Base-by-base conservation (phyloP, 148 eudicot species). In the Fagopyrum homotropicum region DNA sequence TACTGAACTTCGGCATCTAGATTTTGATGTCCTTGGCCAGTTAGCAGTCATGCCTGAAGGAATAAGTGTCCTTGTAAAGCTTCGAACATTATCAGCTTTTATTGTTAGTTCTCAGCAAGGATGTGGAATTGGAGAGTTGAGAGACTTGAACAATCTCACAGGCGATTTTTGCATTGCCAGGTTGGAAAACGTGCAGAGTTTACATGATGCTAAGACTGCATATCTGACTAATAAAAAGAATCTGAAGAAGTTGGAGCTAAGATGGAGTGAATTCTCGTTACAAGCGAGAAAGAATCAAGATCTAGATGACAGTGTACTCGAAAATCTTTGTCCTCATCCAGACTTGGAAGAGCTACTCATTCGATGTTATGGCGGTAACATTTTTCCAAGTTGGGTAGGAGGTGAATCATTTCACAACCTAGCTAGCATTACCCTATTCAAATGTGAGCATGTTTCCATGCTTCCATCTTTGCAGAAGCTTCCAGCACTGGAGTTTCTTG, bases 321-420 rank as follows among this genome's bases (percentile, higher is more conserved):
- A 73, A 69, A 69, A 56, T 56, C 76, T 84, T 45, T 44, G 26
- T 56, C 86, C 83, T 52, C 50, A 73, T 66, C 35, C 77, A 50
- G 69, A 57, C 48, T 61, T 84, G 14, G 70, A 76, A 64, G 78
- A 78, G 80, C 15, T 84, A 30, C 66, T 12, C 2, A 57, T 84
- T 29, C 9, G 51, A 14, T 46, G 19, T 49, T 84, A 57, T 68
- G 61, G 52, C 50, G 86, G 86, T 14, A 73, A 57, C 4, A 46
- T 29, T 43, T 54, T 84, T 6, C 83, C 86, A 0, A 74, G 74
- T 73, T 84, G 86, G 86, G 63, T 84, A 0, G 35, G 70, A 54
- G 59, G 70, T 19, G 72, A 78, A 14, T 30, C 44, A 2, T 78
- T 69, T 47, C 17, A 55, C 9, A 60, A 59, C 16, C 76, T 84